Percentiles rank a stretch among this genome's conserved stretches.
These are phyloP conservation scores for Calonectria pseudoreteaudii DNA, from an alignment of 2,329 filamentous ascomycete species.

Conservation along the genomic window DNA sequence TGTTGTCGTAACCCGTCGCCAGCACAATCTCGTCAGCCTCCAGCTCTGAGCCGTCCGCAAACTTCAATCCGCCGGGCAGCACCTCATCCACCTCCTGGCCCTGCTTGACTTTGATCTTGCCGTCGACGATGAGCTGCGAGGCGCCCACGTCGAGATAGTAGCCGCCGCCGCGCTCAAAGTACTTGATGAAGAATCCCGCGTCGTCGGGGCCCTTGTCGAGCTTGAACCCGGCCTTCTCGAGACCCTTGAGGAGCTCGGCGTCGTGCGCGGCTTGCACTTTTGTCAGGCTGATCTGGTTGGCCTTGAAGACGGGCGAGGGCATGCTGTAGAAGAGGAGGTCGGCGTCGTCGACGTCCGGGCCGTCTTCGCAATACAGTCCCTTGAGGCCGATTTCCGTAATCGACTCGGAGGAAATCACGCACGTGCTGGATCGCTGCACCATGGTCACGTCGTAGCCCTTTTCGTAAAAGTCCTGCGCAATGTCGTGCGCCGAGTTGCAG, in stretches of 20 bases:
- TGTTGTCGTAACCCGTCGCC: conserved; percentile 76
- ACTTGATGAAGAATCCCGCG: conserved; percentile 70
- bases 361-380: conserved; percentile 14
- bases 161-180: conserved; percentile 73
- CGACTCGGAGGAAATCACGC: conserved; percentile 68
- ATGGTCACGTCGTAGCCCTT: conserved; percentile 77
- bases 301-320: conserved; percentile 14
- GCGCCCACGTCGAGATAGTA: conserved; percentile 79
- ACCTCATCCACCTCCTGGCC: conserved; percentile 67
- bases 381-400: conserved; percentile 58
- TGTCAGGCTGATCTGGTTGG: conserved; percentile 50
- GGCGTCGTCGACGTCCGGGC: conserved; percentile 17
- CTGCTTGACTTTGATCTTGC: conserved; percentile 72
- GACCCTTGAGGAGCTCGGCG: conserved; percentile 52
- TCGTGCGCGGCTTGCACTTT: conserved; percentile 49
- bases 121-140: conserved; percentile 70
- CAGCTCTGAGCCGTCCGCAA: conserved; percentile 67
- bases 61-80: conserved; percentile 55
- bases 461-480: conserved; percentile 75
- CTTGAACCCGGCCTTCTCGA: conserved; percentile 70
- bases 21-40: conserved; percentile 73
- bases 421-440: conserved; percentile 75
- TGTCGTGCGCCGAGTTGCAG: conserved; percentile 77
- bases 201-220: conserved; percentile 68
- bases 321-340: conserved; percentile 21